Evolutionary conservation across 2,329 filamentous ascomycete genomes (phyloP).

Genomic region (Fusarium marasasianum): DNA sequence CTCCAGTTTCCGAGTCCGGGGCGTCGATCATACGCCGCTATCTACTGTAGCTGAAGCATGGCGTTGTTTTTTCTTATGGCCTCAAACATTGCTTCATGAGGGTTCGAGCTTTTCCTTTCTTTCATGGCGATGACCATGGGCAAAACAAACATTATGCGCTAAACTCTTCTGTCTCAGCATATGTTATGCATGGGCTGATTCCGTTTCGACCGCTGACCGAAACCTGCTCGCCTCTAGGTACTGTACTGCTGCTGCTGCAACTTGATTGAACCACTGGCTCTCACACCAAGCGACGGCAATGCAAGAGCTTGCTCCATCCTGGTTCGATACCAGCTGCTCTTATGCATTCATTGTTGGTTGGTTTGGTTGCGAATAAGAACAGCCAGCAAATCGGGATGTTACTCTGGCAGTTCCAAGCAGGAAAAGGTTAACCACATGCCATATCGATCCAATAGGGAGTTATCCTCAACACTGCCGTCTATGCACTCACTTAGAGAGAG

Average conservation of each 20-base stretch:
- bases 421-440: constrained; percentile 29
- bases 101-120: not conserved
- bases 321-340: constrained; percentile 28
- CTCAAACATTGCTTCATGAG: constrained; percentile 28
- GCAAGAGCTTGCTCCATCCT: constrained; percentile 19
- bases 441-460: constrained; percentile 34
- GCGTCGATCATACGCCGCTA: constrained; percentile 42
- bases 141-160: not conserved
- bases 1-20: constrained; percentile 39
- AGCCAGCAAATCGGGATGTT: constrained; percentile 35
- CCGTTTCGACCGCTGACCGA: constrained; percentile 27
- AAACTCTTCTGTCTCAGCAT: constrained; percentile 16
- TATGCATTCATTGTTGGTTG: constrained; percentile 26
- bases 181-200: constrained; percentile 44
- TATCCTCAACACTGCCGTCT: constrained; percentile 33
- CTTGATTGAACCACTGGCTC: constrained; percentile 34
- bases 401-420: constrained; percentile 26
- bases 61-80: not conserved
- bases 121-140: not conserved
- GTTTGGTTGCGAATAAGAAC: not conserved
- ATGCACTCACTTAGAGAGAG: constrained; percentile 28
- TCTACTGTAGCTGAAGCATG: constrained; percentile 41
- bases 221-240: constrained; percentile 29
- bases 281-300: constrained; percentile 26
- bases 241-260: not conserved